A percentile compares a stretch with the other conserved stretches of the same genome.
phyloP scores from a whole-genome alignment of 2,329 filamentous ascomycete genomes.

The Beauveria asiatica region DNA sequence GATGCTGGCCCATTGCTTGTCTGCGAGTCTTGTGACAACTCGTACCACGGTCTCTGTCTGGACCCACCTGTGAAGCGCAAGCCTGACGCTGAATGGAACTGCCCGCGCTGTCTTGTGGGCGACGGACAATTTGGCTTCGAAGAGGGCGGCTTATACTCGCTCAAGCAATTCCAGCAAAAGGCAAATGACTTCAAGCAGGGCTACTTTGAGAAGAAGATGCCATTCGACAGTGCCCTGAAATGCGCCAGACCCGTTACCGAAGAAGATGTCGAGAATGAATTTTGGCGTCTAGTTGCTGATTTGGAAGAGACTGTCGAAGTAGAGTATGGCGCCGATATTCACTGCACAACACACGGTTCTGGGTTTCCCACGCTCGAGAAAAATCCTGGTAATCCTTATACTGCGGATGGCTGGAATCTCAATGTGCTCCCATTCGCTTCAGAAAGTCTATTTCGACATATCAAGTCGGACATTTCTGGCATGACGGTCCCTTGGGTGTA shows the following conservation, averaged over 20 bases:
- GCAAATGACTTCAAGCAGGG: conserved; percentile 90
- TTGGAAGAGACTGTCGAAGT: conserved; percentile 94
- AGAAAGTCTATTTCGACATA: conserved; percentile 90
- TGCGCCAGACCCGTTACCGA: conserved; percentile 76
- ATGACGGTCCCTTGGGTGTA: conserved; percentile 99
- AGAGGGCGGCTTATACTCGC: conserved; percentile 89
- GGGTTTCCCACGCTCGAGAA: conserved; percentile 93
- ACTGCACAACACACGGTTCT: conserved; percentile 94
- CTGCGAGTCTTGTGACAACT: conserved; percentile 87
- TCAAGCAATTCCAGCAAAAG: conserved; percentile 93
- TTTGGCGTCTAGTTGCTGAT: conserved; percentile 91
- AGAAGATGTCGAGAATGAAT: conserved; percentile 92
- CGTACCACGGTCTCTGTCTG: conserved; percentile 78
- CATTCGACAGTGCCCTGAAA: conserved; percentile 75
- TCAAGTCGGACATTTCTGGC: conserved; percentile 95
- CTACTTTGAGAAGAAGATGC: conserved; percentile 88
- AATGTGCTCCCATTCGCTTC: conserved; percentile 85
- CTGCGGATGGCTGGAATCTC: conserved; percentile 89
- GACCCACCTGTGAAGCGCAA: conserved; percentile 73
- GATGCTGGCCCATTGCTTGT: conserved; percentile 62
- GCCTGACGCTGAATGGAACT: conserved; percentile 90
- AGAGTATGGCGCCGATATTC: conserved; percentile 95
- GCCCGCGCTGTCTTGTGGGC: conserved; percentile 86
- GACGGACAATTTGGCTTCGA: conserved; percentile 97
- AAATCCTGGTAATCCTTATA: conserved; percentile 78